phyloP scores from a whole-genome alignment of 176 grass and related monocot genomes.

The Olyra latifolia region DNA sequence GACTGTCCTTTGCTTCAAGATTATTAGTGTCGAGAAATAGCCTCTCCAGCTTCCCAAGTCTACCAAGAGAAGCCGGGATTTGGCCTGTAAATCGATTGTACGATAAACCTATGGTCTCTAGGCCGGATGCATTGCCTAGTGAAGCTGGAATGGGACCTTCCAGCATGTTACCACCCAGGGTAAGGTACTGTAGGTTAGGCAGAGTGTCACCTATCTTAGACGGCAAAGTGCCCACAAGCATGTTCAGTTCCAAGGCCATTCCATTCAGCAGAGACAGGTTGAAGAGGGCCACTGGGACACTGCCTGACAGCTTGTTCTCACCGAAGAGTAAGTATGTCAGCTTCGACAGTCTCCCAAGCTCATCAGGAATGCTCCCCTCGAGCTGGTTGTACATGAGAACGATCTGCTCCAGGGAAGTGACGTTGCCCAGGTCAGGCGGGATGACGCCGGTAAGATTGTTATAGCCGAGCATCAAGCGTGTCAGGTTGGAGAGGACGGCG shows the following conservation, averaged over 20 bases:
- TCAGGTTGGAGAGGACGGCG: conserved; percentile 32
- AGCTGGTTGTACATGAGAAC: conserved; percentile 3
- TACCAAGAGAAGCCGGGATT: conserved; percentile 36
- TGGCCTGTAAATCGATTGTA: conserved; percentile 36
- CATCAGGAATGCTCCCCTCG: conserved; percentile 26
- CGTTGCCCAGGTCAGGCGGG: conserved; percentile 38
- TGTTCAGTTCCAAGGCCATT: neutral
- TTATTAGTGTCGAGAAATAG: neutral
- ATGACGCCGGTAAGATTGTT: conserved; percentile 43
- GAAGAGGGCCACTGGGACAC: neutral
- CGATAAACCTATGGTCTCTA: neutral
- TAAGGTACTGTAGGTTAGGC: conserved; percentile 8
- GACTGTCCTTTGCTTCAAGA: conserved; percentile 2
- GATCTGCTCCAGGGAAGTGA: conserved; percentile 25
- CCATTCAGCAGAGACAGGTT: conserved; percentile 4
- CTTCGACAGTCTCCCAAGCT: conserved; percentile 24
- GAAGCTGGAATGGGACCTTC: conserved; percentile 31
- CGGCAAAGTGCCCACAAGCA: conserved; percentile 4
- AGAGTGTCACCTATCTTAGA: conserved; percentile 31
- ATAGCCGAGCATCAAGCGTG: neutral
- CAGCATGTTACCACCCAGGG: neutral
- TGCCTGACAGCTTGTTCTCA: conserved; percentile 6
- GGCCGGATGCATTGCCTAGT: conserved; percentile 2
- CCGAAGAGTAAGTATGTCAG: neutral
- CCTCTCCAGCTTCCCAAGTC: neutral